Evolutionary conservation across 768 basidiomycete species (phyloP).

Genomic region (Hygrocybe punicea): DNA sequence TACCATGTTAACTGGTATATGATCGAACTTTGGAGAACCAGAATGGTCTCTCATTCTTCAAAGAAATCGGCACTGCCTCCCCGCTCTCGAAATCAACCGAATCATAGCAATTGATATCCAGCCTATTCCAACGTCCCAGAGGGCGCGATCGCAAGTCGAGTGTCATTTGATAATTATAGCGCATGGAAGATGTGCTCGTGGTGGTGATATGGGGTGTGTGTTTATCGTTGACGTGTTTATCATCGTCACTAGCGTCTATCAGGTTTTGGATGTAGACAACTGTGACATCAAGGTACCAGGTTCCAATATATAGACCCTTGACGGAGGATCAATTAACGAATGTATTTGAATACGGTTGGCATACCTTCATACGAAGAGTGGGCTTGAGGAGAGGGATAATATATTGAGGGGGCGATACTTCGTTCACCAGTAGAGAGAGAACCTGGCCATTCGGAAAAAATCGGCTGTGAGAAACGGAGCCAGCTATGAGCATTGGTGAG

Average conservation of each 20-base stretch:
- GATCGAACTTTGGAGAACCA: slow-evolving; percentile 91
- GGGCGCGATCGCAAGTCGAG: slow-evolving; percentile 71
- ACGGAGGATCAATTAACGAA: background rate
- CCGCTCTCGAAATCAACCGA: slow-evolving; percentile 75
- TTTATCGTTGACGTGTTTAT: background rate
- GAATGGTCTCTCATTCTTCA: slow-evolving; percentile 86
- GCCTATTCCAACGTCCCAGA: slow-evolving; percentile 79
- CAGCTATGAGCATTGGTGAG: background rate
- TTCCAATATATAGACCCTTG: slow-evolving; percentile 70
- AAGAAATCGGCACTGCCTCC: slow-evolving; percentile 60
- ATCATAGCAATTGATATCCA: slow-evolving; percentile 70
- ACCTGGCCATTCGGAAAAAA: slow-evolving; percentile 87
- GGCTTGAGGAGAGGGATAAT: slow-evolving; percentile 76
- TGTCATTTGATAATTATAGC: slow-evolving; percentile 73
- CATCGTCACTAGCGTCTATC: slow-evolving; percentile 43
- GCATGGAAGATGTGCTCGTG: no score
- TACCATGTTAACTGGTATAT: slow-evolving; percentile 39
- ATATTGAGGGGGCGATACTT: slow-evolving; percentile 64
- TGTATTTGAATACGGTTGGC: background rate
- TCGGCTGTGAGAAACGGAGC: slow-evolving; percentile 46
- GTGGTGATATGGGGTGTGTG: background rate
- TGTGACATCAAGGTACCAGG: slow-evolving; percentile 65
- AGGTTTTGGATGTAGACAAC: slow-evolving; percentile 62
- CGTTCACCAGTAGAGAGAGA: slow-evolving; percentile 79
- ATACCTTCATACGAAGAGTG: slow-evolving; percentile 72